Base-by-base conservation (phyloP, 345 rosid species). In the Abelmoschus esculentus region DNA sequence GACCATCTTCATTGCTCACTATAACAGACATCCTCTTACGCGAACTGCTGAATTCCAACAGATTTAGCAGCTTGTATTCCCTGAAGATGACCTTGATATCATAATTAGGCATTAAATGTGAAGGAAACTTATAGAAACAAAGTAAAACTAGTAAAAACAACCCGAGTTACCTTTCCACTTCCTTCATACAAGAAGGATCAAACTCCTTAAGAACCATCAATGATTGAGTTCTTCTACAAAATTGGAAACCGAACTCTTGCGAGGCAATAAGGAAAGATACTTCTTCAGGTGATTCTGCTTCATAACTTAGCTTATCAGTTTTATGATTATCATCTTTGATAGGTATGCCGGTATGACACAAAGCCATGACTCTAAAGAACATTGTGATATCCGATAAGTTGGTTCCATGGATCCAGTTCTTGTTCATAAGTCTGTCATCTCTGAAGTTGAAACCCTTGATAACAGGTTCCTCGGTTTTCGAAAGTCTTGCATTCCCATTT, bases 211-310 rank as follows among this genome's bases (percentile, higher is more conserved):
- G 69, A 70, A 81, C 72, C 80, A 87, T 79, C 8, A 77, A 73
- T 46, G 96, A 82, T 40, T 87, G 97, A 22, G 91, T 89, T 75
- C 97, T 80, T 76, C 74, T 75, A 60, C 54, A 83, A 74, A 89
- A 89, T 55, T 86, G 83, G 72, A 87, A 81, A 19, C 93, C 96
- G 53, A 91, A 86, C 78, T 91, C 97, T 74, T 78, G 79, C 11
- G 97, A 76, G 7, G 97, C 87, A 57, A 87, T 78, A 58, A 91
- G 78, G 76, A 91, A 91, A 52, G 91, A 75, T 29, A 79, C 90
- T 79, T 91, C 97, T 67, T 91, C 96, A 2, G 93, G 97, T 17
- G 97, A 91, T 72, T 91, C 97, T 38, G 97, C 93, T 79, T 91
- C 97, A 56, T 87, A 91, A 31, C 73, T 87, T 53, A 80, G 72